Percentiles rank a stretch among this genome's conserved stretches.
phyloP scores from a whole-genome alignment of 2,329 filamentous ascomycete species.

The Colletotrichum lupini region DNA sequence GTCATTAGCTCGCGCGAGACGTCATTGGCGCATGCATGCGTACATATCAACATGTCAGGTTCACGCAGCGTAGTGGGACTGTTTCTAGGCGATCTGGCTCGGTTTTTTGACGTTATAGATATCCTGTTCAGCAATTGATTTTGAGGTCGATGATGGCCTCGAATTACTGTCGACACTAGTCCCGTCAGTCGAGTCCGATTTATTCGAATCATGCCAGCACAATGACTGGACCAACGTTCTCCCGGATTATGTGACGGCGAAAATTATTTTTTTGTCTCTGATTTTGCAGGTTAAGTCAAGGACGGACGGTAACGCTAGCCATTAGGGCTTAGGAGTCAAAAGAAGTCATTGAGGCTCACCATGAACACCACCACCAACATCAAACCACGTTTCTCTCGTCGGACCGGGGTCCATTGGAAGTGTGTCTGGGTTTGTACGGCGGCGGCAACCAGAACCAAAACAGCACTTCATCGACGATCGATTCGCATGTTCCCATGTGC shows the following conservation, averaged over 20 bases:
- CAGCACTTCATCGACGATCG: conserved; percentile 32
- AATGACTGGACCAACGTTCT: not conserved
- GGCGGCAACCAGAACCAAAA: not conserved
- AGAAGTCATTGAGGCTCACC: not conserved
- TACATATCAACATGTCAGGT: conserved; percentile 26
- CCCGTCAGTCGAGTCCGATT: not conserved
- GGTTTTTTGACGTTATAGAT: conserved; percentile 33
- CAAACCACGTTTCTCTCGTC: not conserved
- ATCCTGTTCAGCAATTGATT: conserved; percentile 36
- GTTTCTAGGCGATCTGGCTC: conserved; percentile 32
- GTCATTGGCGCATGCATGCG: conserved; percentile 22
- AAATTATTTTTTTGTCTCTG: not conserved
- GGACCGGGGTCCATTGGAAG: not conserved
- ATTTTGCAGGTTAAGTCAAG: not conserved
- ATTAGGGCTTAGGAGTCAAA: not conserved
- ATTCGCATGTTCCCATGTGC: not conserved
- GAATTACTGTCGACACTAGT: conserved; percentile 13
- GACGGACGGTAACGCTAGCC: not conserved
- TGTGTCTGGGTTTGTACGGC: not conserved
- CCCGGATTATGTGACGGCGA: too few species aligned
- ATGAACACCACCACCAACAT: not conserved
- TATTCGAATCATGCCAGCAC: not conserved
- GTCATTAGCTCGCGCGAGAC: conserved; percentile 10
- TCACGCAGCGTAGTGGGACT: conserved; percentile 24
- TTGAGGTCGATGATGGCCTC: conserved; percentile 6